Evolutionary conservation across 129 eudicot species (phyloP), one percentile per base, ranked within the genome.

Genomic region (Logfia minima): DNA sequence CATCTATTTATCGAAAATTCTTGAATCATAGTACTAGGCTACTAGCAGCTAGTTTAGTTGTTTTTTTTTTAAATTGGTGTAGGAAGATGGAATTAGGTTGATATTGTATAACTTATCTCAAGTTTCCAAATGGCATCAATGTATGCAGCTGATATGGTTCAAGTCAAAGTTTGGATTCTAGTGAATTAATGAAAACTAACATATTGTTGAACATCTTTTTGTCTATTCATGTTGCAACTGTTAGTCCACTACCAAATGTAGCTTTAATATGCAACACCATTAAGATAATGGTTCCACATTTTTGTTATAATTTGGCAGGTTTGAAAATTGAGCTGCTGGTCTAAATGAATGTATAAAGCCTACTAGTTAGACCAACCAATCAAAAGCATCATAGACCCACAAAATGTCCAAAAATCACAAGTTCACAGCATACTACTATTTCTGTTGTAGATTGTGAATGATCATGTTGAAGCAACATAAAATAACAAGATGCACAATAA

Each of bases 91-190:
- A 48, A 14, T 32, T 61, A 23, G 29, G 18, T 41, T 24, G 17
- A 16, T 60, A 34, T 7, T 35, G 24, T 66, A 61, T 22, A 48
- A 77, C 24, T 26, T 19, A 14, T 48, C 55, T 48, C 55, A 48
- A 48, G 68, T 26, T 51, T 70, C 71, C 82, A 21, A 8, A 58
- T 70, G 77, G 72, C 82, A 79, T 70, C 28, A 3, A 71, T 79
- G 82, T 61, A 61, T 70, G 35, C 56, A 62, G 77, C 66, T 70
- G 41, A 71, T 19, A 22, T 60, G 35, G 52, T 66, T 70, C 14
- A 66, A 66, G 62, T 66, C 75, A 72, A 64, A 66, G 79, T 80
- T 58, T 39, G 64, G 70, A 56, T 66, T 17, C 6, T 24, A 21
- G 65, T 24, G 22, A 35, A 28, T 67, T 55, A 77, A 55, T 68